A percentile compares a stretch with the other conserved stretches of the same genome.
These are phyloP conservation scores for Biscogniauxia mediterranea DNA, from an alignment of 2,329 filamentous ascomycete species.

Conservation along the genomic window DNA sequence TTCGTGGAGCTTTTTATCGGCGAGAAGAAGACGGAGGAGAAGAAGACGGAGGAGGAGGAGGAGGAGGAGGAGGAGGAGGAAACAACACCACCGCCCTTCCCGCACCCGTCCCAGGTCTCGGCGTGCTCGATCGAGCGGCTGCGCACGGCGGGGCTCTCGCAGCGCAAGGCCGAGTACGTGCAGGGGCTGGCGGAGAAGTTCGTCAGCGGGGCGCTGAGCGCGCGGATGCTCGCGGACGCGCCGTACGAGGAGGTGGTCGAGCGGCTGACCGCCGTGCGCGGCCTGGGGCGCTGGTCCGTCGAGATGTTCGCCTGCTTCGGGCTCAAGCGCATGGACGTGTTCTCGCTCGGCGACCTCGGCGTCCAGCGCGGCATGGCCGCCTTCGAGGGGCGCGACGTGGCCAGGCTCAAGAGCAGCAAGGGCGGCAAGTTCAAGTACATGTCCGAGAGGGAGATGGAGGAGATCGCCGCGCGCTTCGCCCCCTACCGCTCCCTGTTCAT, in stretches of 20 bases:
- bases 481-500: constrained; percentile 93
- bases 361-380: constrained; percentile 94
- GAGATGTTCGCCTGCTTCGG: constrained; percentile 98
- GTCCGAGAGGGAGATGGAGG: constrained; percentile 87
- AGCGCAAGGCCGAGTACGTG: constrained; percentile 95
- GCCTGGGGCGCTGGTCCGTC: constrained; percentile 85
- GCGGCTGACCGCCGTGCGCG: constrained; percentile 79
- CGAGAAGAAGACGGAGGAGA: constrained; percentile 15
- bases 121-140: constrained; percentile 62
- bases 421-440: constrained; percentile 98
- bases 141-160: constrained; percentile 82
- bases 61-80: constrained; percentile 20
- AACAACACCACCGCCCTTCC: constrained; percentile 51
- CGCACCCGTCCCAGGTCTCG: constrained; percentile 72
- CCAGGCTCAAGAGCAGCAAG: constrained; percentile 68
- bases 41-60: constrained; percentile 19
- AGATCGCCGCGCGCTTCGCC: constrained; percentile 73
- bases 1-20: constrained; percentile 71
- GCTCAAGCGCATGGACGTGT: constrained; percentile 92
- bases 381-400: constrained; percentile 78
- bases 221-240: constrained; percentile 72
- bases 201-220: constrained; percentile 67
- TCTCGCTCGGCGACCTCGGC: constrained; percentile 86
- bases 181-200: constrained; percentile 84
- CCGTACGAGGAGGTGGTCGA: constrained; percentile 84